These are phyloP conservation scores for Saccharomycopsis sp. DNA, from an alignment of 805 yeast genomes.

Conservation along the genomic window DNA sequence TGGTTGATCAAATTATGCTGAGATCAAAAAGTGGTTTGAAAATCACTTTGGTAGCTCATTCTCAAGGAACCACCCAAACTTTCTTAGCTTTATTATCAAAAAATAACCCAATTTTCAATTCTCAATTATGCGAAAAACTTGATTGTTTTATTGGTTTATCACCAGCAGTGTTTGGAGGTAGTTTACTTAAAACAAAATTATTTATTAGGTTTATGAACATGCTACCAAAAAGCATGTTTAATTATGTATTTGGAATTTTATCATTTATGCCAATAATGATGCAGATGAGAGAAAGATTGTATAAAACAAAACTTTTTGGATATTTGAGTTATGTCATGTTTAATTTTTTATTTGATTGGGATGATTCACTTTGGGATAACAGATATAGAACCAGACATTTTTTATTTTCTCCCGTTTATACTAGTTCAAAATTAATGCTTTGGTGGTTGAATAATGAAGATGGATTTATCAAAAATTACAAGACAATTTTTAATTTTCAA, in stretches of 20 bases:
- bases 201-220: slow-evolving; percentile 56
- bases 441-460: slow-evolving; percentile 67
- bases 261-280: slow-evolving; percentile 75
- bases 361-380: slow-evolving; percentile 64
- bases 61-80: slow-evolving; percentile 89
- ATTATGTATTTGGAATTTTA: slow-evolving; percentile 59
- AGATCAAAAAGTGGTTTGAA: slow-evolving; percentile 28
- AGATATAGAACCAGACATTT: slow-evolving; percentile 63
- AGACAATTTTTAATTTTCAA: slow-evolving; percentile 40
- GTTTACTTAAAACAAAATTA: slow-evolving; percentile 47
- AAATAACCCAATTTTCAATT: neutral
- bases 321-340: slow-evolving; percentile 70
- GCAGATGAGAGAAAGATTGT: slow-evolving; percentile 39
- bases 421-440: slow-evolving; percentile 70
- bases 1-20: slow-evolving; percentile 50
- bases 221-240: slow-evolving; percentile 34
- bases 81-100: slow-evolving; percentile 50
- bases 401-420: slow-evolving; percentile 75
- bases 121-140: slow-evolving; percentile 41
- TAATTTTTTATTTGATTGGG: slow-evolving; percentile 83
- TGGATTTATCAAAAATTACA: slow-evolving; percentile 31
- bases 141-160: slow-evolving; percentile 69
- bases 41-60: slow-evolving; percentile 66
- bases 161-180: slow-evolving; percentile 89
- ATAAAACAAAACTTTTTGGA: slow-evolving; percentile 45